Percentiles rank a stretch among this genome's conserved stretches.
Conservation (phyloP, 1,284 basidiomycete species). For the Trametes hirsuta region DNA sequence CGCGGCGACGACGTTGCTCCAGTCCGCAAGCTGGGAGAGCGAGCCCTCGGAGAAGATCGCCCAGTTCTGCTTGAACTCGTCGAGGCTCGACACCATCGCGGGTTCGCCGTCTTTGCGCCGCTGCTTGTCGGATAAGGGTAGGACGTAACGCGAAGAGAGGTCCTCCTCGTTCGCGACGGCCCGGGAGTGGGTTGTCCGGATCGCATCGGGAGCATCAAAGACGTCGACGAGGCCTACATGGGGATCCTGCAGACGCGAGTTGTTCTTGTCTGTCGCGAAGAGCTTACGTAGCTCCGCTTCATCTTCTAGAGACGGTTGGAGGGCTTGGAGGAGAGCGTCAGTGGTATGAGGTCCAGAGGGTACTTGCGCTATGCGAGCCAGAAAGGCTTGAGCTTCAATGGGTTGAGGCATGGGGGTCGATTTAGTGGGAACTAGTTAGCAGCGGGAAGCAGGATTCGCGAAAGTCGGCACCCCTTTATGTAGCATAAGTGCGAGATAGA, state of each 20-base stretch:
- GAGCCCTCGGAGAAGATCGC: slow-evolving; percentile 59
- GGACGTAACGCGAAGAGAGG: slow-evolving; percentile 32
- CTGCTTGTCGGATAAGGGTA: slow-evolving; percentile 33
- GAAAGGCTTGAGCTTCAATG: slow-evolving; percentile 44
- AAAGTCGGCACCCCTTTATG: too few relatives aligned
- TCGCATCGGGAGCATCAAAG: slow-evolving; percentile 49
- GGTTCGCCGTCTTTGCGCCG: slow-evolving; percentile 42
- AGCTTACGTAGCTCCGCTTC: slow-evolving; percentile 56
- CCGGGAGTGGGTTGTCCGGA: slow-evolving; percentile 46
- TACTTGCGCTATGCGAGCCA: slow-evolving; percentile 43
- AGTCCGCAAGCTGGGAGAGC: slow-evolving; percentile 56
- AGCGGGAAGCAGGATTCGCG: too few relatives aligned
- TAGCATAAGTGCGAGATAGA: too few relatives aligned
- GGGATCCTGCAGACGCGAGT: slow-evolving; percentile 46
- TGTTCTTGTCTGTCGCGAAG: slow-evolving; percentile 54
- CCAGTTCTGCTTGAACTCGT: slow-evolving; percentile 64
- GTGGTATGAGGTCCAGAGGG: slow-evolving; percentile 43
- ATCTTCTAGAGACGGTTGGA: slow-evolving; percentile 55
- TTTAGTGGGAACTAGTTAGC: background rate
- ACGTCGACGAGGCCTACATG: slow-evolving; percentile 61
- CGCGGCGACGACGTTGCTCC: slow-evolving; percentile 63
- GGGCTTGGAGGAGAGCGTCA: slow-evolving; percentile 37
- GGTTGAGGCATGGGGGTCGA: slow-evolving; percentile 31
- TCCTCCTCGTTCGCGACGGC: slow-evolving; percentile 33
- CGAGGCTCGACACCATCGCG: slow-evolving; percentile 48